Evolutionary conservation across 2,329 filamentous ascomycete species (phyloP).

Genomic region (Chrysosphaeria jannelii): DNA sequence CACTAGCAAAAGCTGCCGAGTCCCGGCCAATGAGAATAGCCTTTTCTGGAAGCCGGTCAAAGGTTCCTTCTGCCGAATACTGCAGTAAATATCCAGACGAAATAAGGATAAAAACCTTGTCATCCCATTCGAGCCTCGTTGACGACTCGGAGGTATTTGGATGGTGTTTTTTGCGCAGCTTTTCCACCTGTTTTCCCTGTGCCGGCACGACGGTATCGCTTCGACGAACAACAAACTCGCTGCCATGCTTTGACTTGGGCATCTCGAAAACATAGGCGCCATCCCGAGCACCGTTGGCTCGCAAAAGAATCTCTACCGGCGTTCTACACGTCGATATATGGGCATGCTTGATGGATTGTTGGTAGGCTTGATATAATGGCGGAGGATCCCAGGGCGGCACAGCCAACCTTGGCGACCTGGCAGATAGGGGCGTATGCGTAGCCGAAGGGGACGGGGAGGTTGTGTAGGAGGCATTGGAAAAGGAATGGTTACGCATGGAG

Average conservation of each 20-base stretch:
- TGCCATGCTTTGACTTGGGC: constrained; percentile 13
- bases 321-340: constrained; percentile 35
- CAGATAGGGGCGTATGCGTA: constrained; percentile 5
- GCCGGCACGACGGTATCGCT: not conserved
- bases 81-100: constrained; percentile 45
- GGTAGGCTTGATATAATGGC: constrained; percentile 63
- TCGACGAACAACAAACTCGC: constrained; percentile 2
- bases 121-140: constrained; percentile 29
- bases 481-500: not conserved
- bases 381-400: constrained; percentile 31
- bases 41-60: constrained; percentile 44
- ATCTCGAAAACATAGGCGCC: constrained; percentile 7
- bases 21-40: constrained; percentile 39
- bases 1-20: constrained; percentile 53
- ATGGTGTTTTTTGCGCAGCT: constrained; percentile 13
- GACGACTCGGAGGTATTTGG: constrained; percentile 12
- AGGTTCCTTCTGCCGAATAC: constrained; percentile 38
- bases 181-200: not conserved
- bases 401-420: constrained; percentile 7
- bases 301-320: constrained; percentile 37
- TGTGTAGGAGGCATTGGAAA: not conserved
- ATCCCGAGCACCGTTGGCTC: constrained; percentile 23
- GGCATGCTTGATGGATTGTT: constrained; percentile 51
- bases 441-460: not conserved
- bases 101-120: constrained; percentile 42